phyloP scores from a whole-genome alignment of 306 rosid genomes.

The Citrullus colocynthis region DNA sequence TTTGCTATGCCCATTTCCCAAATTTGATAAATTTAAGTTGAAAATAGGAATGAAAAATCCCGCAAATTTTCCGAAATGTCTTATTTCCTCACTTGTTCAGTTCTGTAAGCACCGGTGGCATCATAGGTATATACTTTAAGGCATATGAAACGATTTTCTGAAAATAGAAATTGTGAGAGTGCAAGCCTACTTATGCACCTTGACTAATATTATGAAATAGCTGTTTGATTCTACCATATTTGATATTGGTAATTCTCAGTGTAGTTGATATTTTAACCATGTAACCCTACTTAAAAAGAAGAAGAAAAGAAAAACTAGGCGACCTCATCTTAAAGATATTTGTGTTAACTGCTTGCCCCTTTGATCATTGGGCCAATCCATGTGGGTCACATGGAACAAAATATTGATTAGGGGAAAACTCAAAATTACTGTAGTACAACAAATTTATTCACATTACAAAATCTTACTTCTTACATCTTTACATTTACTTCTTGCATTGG shows the following conservation, averaged over 20 bases:
- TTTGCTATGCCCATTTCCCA: neutral
- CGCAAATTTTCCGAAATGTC: neutral
- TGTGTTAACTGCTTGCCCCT: neutral
- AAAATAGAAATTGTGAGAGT: neutral
- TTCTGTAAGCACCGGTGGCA: neutral
- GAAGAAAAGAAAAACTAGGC: neutral
- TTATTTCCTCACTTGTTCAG: neutral
- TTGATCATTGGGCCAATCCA: neutral
- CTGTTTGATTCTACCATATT: neutral
- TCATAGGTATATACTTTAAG: neutral
- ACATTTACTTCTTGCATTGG: neutral
- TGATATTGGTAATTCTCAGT: neutral
- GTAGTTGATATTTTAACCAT: neutral
- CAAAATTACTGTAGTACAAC: too few relatives aligned
- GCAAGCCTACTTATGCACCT: neutral
- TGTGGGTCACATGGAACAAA: too few relatives aligned
- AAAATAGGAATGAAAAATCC: neutral
- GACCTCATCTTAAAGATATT: neutral
- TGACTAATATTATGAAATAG: neutral
- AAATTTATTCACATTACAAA: too few relatives aligned
- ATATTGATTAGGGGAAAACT: too few relatives aligned
- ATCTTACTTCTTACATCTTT: too few relatives aligned
- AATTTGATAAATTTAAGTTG: neutral
- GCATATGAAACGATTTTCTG: neutral
- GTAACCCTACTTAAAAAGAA: neutral